Conservation (phyloP, 495 filamentous ascomycete species). For the Penicillium pancosmium region DNA sequence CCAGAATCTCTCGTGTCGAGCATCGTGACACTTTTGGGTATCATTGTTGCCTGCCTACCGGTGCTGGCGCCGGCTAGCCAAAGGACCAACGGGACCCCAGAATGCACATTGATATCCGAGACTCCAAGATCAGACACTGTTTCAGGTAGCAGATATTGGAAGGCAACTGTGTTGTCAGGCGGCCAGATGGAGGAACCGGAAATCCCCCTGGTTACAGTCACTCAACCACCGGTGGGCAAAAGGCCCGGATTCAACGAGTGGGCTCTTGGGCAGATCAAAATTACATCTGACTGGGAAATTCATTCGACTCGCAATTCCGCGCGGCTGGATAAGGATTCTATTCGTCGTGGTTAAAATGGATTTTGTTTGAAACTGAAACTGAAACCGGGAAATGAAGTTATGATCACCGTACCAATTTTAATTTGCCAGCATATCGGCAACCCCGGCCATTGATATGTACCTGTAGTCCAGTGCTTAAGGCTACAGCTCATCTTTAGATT, state of each 20-base stretch:
- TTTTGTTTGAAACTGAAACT: background rate
- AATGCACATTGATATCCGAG: slow-evolving; percentile 10
- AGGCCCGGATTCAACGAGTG: slow-evolving; percentile 16
- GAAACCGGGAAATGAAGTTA: background rate
- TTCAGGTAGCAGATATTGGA: slow-evolving; percentile 14
- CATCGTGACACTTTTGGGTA: slow-evolving; percentile 16
- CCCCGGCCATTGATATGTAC: no score
- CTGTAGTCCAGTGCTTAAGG: no score
- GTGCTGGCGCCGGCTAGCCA: slow-evolving; percentile 12
- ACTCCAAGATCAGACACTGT: background rate
- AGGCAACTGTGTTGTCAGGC: slow-evolving; percentile 15
- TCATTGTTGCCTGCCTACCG: slow-evolving; percentile 27
- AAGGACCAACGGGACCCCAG: slow-evolving; percentile 5
- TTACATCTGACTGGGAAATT: slow-evolving; percentile 35
- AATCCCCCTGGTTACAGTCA: slow-evolving; percentile 25
- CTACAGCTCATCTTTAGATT: no score
- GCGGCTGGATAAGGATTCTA: slow-evolving; percentile 16
- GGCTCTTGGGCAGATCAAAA: slow-evolving; percentile 28
- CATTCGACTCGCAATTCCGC: slow-evolving; percentile 32
- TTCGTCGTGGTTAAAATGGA: slow-evolving; percentile 9
- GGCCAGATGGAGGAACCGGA: slow-evolving; percentile 20
- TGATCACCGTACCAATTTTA: background rate
- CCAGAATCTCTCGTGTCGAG: slow-evolving; percentile 23
- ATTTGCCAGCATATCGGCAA: no score
- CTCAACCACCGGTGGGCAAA: slow-evolving; percentile 24